Base-by-base conservation (phyloP, 257 asterid species). In the Solanum piurae region DNA sequence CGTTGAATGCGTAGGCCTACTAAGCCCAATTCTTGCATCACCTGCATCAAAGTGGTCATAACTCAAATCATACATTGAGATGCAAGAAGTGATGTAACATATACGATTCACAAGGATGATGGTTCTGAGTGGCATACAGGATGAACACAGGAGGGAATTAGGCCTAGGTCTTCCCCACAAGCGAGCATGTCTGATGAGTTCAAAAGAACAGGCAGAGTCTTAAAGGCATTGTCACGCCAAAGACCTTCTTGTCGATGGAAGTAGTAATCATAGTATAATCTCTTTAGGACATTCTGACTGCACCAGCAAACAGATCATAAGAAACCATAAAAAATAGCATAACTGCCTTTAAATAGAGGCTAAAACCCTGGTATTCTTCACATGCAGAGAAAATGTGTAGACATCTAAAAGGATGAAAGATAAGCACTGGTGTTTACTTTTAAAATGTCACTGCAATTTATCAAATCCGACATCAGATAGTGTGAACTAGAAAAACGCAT, bases 111-210 rank as follows among this genome's bases (percentile, higher is more conserved):
- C 34, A 37, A 74, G 76, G 83, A 33, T 20, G 71, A 69, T 74
- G 87, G 77, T 42, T 69, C 60, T 40, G 42, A 85, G 88, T 49
- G 88, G 88, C 93, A 82, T 94, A 97, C 99, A 20, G 99, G 99
- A 89, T 96, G 98, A 89, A 97, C 99, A 83, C 98, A 95, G 62
- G 98, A 94, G 84, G 99, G 99, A 88, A 95, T 94, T 86, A 97
- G 76, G 86, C 99, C 99, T 52, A 97, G 99, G 92, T 97, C 99
- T 90, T 96, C 99, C 77, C 99, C 99, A 90, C 99, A 97, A 90
- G 99, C 98, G 88, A 97, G 93, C 99, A 97, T 97, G 89, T 95
- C 98, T 9, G 99, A 97, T 16, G 99, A 96, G 94, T 95, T 94
- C 96, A 97, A 84, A 55, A 97, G 98, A 86, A 91, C 99, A 7